Evolutionary conservation across 2,329 filamentous ascomycete species (phyloP), one percentile per base, ranked within the genome.

Genomic region (Grosmannia serpens): DNA sequence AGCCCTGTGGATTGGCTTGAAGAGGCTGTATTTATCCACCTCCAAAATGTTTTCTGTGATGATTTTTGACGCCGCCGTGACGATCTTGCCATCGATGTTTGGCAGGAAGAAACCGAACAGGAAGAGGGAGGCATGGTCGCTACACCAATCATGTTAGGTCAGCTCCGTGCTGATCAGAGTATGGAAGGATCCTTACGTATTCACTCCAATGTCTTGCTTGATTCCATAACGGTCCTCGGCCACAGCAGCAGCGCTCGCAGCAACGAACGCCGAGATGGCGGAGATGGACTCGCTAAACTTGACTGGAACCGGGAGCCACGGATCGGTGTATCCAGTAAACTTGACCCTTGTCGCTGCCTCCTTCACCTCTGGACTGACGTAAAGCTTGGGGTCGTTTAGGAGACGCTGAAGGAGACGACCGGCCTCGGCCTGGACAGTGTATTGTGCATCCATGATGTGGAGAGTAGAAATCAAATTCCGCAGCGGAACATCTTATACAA

Each of bases 191-290:
- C 24, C 46, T 49, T 53, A 53, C 51, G 51, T 53, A 17, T 53
- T 53, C 24, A 53, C 51, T 38, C 50, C 49, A 52, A 53, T 52
- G 27, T 59, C 55, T 24, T 57, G 55, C n/a, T 35, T 50, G 24
- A 55, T 35, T 4, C 77, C 83, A 66, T 69, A 74, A 75, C 87
- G 85, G 70, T 75, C 41, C 59, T 66, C 64, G 62, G 67, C 63
- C 41, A 68, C 62, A 54, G 65, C 51, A 53, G 31, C 51, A 22
- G 51, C 51, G 51, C 29, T 53, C 8, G 52, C 33, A 10, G 3
- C 52, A 17, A 54, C 52, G 26, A 41, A 41, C 65, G 59, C 66
- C 66, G 51, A 55, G 17, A 57, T 56, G 22, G 58, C 55, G 6
- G 58, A 44, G 20, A 53, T 54, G 15, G 49, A 35, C 51, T 60